Base-by-base conservation (phyloP, 73 alveolate species). In the Halteria grandinella region DNA sequence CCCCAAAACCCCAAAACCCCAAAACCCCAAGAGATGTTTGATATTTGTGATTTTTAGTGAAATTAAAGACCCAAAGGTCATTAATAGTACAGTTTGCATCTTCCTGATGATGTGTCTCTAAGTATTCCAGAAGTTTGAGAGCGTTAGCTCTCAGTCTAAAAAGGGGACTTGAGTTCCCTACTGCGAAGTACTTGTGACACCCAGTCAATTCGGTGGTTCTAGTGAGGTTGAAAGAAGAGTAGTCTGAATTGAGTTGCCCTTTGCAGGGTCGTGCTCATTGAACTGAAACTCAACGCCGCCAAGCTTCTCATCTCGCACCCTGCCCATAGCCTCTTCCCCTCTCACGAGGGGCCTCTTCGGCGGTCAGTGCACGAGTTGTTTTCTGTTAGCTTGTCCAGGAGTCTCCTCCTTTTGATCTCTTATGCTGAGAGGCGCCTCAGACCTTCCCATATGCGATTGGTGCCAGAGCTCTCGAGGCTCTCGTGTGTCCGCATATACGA, bases 351-450 rank as follows among this genome's bases (percentile, higher is more conserved):
- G 66, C 55, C 0, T 79, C 90, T 50, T 69, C 63, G 90, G 75
- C 79, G 20, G 23, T 6, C 70, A 37, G 7, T 17, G 50, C 45
- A 1, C 32, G 77, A 47, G 87, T n/a, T 47, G 88, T 54, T 58
- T 74, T 79, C 89, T 86, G 86, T 54, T 72, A 79, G 85, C 52
- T 45, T 71, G 83, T 59, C 84, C 89, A 34, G 34, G 89, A 59
- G 79, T 86, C 85, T 66, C 89, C 77, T 63, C 89, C 69, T 49
- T 79, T 48, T 60, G 78, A 87, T 85, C 90, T 71, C 88, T 74
- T n/a, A n/a, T n/a, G 66, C 82, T 23, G 54, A 85, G 86, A 75
- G 93, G 93, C 93, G 93, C 93, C 93, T 85, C 93, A 85, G 93
- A 85, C 93, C 93, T 85, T 79, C 93, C 93, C 93, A 85, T 86